Conservation (phyloP, 2,329 filamentous ascomycete species). For the Pestalotiopsis sp. region DNA sequence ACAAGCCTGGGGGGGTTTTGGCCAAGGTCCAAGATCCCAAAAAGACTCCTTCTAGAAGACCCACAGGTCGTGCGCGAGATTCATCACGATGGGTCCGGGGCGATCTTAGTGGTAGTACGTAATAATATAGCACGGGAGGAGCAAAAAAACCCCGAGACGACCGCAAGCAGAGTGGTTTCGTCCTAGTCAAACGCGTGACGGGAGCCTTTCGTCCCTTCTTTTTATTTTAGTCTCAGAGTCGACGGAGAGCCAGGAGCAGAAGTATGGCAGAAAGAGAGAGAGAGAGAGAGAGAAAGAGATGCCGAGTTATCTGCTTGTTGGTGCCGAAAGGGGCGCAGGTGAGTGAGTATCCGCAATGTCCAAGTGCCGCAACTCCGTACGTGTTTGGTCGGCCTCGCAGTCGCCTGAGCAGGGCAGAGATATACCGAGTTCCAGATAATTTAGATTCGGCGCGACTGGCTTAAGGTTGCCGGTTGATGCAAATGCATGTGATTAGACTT, state of each 20-base stretch:
- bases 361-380: not conserved
- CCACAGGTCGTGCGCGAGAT: slow-evolving; percentile 10
- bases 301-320: not conserved
- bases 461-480: not conserved
- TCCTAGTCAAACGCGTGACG: not conserved
- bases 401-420: not conserved
- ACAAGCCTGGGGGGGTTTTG: not conserved
- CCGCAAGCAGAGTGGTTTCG: not conserved
- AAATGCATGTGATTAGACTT: not conserved
- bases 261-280: too few relatives aligned
- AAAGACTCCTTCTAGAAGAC: slow-evolving; percentile 11
- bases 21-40: not conserved
- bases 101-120: slow-evolving; percentile 2
- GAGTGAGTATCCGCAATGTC: not conserved
- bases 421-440: not conserved
- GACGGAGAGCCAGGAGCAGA: not conserved
- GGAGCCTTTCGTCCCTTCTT: not conserved
- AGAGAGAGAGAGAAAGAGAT: not conserved
- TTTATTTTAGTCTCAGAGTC: not conserved
- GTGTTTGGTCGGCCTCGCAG: not conserved
- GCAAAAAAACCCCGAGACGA: not conserved
- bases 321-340: not conserved
- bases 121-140: not conserved
- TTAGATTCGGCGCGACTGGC: not conserved
- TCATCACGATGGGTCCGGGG: slow-evolving; percentile 11